Conservation (phyloP, 2,329 filamentous ascomycete genomes). For the Byssochlamys sp. region DNA sequence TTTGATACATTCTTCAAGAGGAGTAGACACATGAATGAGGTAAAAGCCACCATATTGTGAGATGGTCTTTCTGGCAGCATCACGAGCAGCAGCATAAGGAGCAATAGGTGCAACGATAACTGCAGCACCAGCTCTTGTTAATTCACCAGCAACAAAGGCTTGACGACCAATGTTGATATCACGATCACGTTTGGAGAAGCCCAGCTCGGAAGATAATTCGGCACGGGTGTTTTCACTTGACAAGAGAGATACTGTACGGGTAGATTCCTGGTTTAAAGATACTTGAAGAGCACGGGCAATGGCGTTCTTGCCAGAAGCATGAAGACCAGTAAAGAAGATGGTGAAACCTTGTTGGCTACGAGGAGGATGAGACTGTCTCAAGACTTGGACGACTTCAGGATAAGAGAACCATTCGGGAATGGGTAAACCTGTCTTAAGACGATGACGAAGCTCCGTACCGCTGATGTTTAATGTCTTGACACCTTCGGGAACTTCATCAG, state of each 20-base stretch:
- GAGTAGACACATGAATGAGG: too few species aligned
- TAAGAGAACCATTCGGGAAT: conserved; percentile 99
- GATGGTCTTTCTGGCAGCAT: too few species aligned
- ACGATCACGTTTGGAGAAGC: too few species aligned
- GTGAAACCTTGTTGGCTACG: conserved; percentile 92
- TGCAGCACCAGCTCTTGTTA: too few species aligned
- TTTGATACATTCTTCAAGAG: too few species aligned
- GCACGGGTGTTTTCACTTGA: conserved; percentile 89
- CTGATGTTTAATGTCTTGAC: conserved; percentile 81
- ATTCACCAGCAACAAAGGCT: too few species aligned
- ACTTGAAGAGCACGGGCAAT: conserved; percentile 91
- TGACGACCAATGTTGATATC: too few species aligned
- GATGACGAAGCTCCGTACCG: conserved; percentile 80
- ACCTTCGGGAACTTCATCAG: conserved; percentile 77
- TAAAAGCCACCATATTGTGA: too few species aligned
- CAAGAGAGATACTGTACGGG: conserved; percentile 84
- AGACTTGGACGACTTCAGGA: conserved; percentile 91
- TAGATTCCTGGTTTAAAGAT: conserved; percentile 94
- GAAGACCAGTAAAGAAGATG: conserved; percentile 92
- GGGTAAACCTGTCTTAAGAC: conserved; percentile 80
- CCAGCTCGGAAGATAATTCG: conserved; percentile 88
- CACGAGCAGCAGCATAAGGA: too few species aligned
- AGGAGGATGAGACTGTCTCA: conserved; percentile 90
- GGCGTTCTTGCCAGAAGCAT: conserved; percentile 94
- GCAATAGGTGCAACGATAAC: too few species aligned